Percentiles rank a stretch among this genome's conserved stretches.
These are phyloP conservation scores for Tetracladium marchalianum DNA, from an alignment of 495 filamentous ascomycete species.

Conservation along the genomic window DNA sequence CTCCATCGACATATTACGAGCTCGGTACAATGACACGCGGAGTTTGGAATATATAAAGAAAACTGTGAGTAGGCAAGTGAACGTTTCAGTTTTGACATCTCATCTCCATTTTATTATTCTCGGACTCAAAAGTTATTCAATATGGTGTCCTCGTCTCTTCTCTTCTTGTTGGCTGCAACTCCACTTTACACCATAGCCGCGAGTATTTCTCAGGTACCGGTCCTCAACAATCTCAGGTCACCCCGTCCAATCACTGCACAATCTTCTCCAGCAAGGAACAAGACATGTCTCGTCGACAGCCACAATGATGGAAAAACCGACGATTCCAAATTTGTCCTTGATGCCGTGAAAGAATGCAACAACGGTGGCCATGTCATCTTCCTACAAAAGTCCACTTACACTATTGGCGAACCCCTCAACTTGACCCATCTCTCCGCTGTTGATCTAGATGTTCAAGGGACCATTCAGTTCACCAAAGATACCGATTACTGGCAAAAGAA, in stretches of 20 bases:
- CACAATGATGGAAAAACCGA: conserved; percentile 34
- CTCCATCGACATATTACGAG: no score
- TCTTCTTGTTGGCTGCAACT: not conserved
- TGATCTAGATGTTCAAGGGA: conserved; percentile 43
- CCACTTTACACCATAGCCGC: not conserved
- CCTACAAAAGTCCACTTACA: conserved; percentile 37
- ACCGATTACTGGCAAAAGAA: conserved; percentile 55
- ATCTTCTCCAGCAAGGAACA: conserved; percentile 11
- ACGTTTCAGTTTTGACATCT: no score
- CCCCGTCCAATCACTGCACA: conserved; percentile 15
- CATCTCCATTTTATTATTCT: no score
- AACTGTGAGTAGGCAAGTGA: no score
- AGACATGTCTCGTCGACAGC: conserved; percentile 18
- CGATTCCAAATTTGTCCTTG: conserved; percentile 45
- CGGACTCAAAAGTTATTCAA: not conserved
- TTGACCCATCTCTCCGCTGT: conserved; percentile 50
- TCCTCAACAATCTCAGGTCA: conserved; percentile 1
- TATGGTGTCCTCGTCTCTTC: conserved; percentile 3
- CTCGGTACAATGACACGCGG: no score
- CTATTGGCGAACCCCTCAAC: conserved; percentile 52
- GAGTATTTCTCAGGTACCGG: conserved; percentile 1
- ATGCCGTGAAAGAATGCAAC: conserved; percentile 50
- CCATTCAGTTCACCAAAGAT: conserved; percentile 49
- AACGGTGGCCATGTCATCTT: conserved; percentile 57
- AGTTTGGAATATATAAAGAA: no score